Conservation (phyloP, 2,329 filamentous ascomycete species). For the Colletotrichum destructivum region DNA sequence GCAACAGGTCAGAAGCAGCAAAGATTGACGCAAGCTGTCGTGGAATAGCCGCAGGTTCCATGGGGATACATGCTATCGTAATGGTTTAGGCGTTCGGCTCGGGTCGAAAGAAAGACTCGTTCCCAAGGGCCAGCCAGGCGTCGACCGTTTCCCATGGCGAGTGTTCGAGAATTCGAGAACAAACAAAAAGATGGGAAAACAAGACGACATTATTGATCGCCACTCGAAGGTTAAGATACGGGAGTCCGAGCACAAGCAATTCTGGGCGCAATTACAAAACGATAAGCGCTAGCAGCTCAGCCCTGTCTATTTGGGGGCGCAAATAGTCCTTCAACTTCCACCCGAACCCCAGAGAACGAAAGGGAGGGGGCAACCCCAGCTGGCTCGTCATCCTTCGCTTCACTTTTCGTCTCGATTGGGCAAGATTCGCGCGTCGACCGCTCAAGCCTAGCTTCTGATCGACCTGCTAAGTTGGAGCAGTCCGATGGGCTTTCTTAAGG, state of each 20-base stretch:
- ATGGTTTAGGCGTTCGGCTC: too few species aligned
- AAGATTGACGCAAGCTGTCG: constrained; percentile 9
- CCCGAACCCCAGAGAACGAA: not conserved
- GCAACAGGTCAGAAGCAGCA: constrained; percentile 2
- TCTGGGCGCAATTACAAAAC: constrained; percentile 17
- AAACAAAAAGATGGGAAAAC: too few species aligned
- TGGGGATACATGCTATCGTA: too few species aligned
- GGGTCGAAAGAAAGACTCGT: too few species aligned
- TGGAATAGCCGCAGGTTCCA: not conserved
- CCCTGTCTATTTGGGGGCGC: constrained; percentile 33
- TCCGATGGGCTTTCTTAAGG: constrained; percentile 4
- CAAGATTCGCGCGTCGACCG: not conserved
- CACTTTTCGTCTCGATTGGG: constrained; percentile 2
- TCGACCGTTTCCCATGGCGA: not conserved
- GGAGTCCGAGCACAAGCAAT: constrained; percentile 4
- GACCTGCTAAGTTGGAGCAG: constrained; percentile 1
- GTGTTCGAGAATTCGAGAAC: too few species aligned
- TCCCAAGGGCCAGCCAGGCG: not conserved
- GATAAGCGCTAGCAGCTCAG: constrained; percentile 38
- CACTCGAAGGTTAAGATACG: constrained; percentile 13
- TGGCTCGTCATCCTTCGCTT: constrained; percentile 7
- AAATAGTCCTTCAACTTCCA: not conserved
- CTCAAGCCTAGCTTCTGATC: not conserved
- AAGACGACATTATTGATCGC: not conserved
- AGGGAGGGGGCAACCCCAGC: not conserved